These are phyloP conservation scores for Sarocladium kiliense DNA, from an alignment of 2,329 filamentous ascomycete species.

Conservation along the genomic window DNA sequence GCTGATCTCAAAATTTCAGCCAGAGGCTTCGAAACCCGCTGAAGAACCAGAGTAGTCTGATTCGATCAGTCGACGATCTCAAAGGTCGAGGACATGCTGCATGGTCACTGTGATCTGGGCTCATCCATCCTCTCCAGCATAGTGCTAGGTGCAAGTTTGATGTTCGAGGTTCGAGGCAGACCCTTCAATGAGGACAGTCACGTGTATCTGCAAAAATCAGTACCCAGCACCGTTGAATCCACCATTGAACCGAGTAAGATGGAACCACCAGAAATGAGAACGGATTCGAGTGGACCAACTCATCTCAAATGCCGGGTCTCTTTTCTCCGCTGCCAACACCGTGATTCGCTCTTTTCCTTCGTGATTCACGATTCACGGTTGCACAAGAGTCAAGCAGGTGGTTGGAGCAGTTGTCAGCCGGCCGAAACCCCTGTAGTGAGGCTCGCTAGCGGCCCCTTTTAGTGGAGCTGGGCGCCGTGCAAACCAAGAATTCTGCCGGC, in stretches of 20 bases:
- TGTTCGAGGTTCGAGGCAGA: background rate
- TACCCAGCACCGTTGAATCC: background rate
- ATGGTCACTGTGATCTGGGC: too few species aligned
- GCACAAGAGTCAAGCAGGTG: background rate
- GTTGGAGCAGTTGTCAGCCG: background rate
- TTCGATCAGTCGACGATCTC: too few species aligned
- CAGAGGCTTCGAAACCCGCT: too few species aligned
- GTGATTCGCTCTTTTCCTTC: background rate
- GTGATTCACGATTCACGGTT: background rate
- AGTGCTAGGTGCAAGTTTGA: background rate
- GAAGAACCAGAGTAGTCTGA: too few species aligned
- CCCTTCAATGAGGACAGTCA: constrained; percentile 1
- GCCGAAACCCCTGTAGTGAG: background rate
- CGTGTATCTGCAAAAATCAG: background rate
- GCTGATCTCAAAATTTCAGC: too few species aligned
- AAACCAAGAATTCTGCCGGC: constrained; percentile 5
- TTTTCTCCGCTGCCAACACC: background rate
- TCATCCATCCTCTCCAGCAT: background rate
- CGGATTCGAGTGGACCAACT: background rate
- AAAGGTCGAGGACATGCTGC: too few species aligned
- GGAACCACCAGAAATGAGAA: too few species aligned
- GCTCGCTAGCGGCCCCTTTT: background rate
- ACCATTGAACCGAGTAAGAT: background rate
- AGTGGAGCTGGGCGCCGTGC: background rate
- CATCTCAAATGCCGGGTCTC: background rate